Evolutionary conservation across 192 early-diverging fungal species (phyloP).

Genomic region (Coemansia sp.): DNA sequence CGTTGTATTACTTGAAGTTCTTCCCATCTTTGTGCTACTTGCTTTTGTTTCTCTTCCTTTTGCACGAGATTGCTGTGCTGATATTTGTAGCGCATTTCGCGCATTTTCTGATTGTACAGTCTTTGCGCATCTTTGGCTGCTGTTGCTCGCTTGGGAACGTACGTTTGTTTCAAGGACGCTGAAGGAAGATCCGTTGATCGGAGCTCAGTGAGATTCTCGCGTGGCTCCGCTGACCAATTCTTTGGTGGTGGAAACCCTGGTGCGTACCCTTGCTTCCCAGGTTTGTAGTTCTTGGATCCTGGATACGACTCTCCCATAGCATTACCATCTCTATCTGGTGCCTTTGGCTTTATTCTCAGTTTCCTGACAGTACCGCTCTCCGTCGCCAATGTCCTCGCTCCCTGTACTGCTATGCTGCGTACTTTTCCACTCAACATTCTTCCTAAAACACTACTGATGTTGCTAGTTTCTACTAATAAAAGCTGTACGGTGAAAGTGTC

Average conservation of each 20-base stretch:
- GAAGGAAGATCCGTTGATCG: constrained; percentile 19
- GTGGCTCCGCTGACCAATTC: constrained; percentile 15
- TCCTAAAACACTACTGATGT: too few relatives aligned
- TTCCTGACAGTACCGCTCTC: too few relatives aligned
- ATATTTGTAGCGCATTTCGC: constrained; percentile 33
- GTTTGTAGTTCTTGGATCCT: constrained; percentile 40
- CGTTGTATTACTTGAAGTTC: constrained; percentile 2
- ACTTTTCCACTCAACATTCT: too few relatives aligned
- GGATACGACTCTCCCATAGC: constrained; percentile 7
- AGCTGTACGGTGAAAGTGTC: too few relatives aligned
- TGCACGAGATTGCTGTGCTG: constrained; percentile 16
- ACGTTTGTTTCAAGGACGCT: constrained; percentile 11
- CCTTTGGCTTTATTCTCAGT: too few relatives aligned
- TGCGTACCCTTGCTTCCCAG: constrained; percentile 52
- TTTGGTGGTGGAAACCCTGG: constrained; percentile 54
- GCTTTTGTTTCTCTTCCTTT: constrained; percentile 23
- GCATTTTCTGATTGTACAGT: constrained; percentile 31
- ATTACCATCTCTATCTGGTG: too few relatives aligned
- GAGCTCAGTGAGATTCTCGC: constrained; percentile 3
- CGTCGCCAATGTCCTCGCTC: too few relatives aligned
- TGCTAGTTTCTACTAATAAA: too few relatives aligned
- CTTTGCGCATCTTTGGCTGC: constrained; percentile 14
- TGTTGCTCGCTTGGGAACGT: neutral
- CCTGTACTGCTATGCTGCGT: too few relatives aligned
- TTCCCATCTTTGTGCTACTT: constrained; percentile 3